Evolutionary conservation across 2,329 filamentous ascomycete genomes (phyloP).

Genomic region (Ilyonectria destructans): DNA sequence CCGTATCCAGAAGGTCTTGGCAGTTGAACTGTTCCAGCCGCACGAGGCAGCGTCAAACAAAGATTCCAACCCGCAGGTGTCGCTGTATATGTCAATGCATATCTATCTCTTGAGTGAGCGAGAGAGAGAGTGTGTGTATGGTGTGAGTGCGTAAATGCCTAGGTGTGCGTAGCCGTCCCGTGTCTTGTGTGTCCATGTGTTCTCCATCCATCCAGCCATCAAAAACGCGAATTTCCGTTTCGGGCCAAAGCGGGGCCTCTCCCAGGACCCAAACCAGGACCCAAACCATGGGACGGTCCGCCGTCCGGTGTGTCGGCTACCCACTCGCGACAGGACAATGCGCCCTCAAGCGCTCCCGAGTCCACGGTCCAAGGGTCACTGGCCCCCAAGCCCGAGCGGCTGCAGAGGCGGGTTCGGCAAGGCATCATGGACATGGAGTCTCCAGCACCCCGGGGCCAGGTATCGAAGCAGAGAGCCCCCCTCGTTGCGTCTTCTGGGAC

Average conservation of each 20-base stretch:
- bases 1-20: neutral
- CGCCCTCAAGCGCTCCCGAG: constrained; percentile 30
- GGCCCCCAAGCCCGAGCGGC: constrained; percentile 27
- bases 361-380: constrained; percentile 16
- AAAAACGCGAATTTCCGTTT: constrained; percentile 36
- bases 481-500: neutral
- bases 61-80: neutral
- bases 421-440: constrained; percentile 15
- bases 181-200: constrained; percentile 16
- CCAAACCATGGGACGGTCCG: constrained; percentile 33
- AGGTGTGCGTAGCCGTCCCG: neutral
- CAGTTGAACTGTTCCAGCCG: constrained; percentile 5
- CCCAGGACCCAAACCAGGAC: neutral
- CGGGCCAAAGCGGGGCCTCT: constrained; percentile 40
- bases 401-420: constrained; percentile 1
- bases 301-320: constrained; percentile 25
- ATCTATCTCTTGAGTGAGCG: neutral
- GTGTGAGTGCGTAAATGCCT: too few species aligned
- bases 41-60: neutral
- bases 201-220: constrained; percentile 23
- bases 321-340: constrained; percentile 28
- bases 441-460: constrained; percentile 14
- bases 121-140: neutral
- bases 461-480: neutral
- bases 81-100: neutral